Evolutionary conservation across 2,329 filamentous ascomycete species (phyloP).

Genomic region (Leptographium lundbergii): DNA sequence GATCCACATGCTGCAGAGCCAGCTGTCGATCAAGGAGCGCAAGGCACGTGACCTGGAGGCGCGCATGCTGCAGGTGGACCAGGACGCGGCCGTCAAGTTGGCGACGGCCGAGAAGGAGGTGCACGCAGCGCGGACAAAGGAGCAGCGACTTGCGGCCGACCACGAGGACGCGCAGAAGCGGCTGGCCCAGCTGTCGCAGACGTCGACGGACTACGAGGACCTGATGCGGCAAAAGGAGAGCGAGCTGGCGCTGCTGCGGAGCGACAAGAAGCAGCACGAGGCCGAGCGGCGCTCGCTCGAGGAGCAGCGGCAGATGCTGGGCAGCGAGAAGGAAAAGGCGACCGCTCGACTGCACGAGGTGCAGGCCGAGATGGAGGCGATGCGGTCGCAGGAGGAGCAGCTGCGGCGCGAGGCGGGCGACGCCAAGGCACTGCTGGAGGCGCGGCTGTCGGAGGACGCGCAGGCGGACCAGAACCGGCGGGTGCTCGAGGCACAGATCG

Average conservation of each 20-base stretch:
- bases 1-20: slow-evolving; percentile 82
- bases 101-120: slow-evolving; percentile 68
- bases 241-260: slow-evolving; percentile 72
- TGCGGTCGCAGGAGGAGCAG: slow-evolving; percentile 72
- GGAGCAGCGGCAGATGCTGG: slow-evolving; percentile 59
- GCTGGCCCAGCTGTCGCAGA: slow-evolving; percentile 74
- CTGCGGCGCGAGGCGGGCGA: slow-evolving; percentile 82
- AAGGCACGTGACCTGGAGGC: slow-evolving; percentile 80
- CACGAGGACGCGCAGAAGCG: slow-evolving; percentile 75
- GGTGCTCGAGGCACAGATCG: slow-evolving; percentile 75
- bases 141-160: slow-evolving; percentile 66
- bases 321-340: slow-evolving; percentile 67
- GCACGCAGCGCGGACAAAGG: slow-evolving; percentile 56
- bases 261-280: slow-evolving; percentile 73
- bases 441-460: slow-evolving; percentile 78
- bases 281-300: slow-evolving; percentile 69
- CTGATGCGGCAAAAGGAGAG: slow-evolving; percentile 88
- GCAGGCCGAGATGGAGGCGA: slow-evolving; percentile 76
- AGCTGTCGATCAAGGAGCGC: slow-evolving; percentile 75
- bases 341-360: slow-evolving; percentile 66
- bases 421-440: slow-evolving; percentile 73
- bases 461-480: slow-evolving; percentile 72
- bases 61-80: slow-evolving; percentile 72
- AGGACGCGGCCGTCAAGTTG: slow-evolving; percentile 80
- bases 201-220: slow-evolving; percentile 90